phyloP scores from a whole-genome alignment of 2,329 filamentous ascomycete genomes.

The Thelonectria rubi region DNA sequence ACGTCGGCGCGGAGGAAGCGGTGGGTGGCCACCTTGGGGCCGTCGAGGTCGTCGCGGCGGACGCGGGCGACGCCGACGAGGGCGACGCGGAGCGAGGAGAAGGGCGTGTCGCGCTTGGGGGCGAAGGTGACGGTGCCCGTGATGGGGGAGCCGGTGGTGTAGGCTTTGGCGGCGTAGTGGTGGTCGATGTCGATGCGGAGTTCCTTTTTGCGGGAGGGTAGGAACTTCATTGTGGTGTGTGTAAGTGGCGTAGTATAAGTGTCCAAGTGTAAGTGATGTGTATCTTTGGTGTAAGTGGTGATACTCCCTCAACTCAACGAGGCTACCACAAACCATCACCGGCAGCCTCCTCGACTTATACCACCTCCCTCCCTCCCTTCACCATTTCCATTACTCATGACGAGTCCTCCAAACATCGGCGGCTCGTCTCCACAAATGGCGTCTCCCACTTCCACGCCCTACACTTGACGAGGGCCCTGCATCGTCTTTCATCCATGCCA shows the following conservation, averaged over 20 bases:
- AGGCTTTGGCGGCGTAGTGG: constrained; percentile 39
- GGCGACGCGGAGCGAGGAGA: constrained; percentile 30
- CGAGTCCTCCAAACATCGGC: not conserved
- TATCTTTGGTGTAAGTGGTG: not conserved
- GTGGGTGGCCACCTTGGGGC: constrained; percentile 32
- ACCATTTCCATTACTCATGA: constrained; percentile 11
- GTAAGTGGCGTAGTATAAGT: not conserved
- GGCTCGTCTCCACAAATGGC: not conserved
- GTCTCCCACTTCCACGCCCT: not conserved
- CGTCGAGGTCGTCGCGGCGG: constrained; percentile 35
- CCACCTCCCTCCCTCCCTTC: not conserved
- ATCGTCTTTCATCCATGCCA: not conserved
- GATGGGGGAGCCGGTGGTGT: constrained; percentile 37
- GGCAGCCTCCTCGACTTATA: not conserved
- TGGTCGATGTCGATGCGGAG: constrained; percentile 29
- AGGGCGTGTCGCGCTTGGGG: constrained; percentile 27
- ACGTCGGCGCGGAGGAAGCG: constrained; percentile 37
- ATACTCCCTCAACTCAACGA: too few relatives aligned
- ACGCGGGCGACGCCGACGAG: constrained; percentile 33
- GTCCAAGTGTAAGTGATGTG: not conserved
- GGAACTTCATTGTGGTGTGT: constrained; percentile 9
- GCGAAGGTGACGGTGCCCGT: constrained; percentile 33
- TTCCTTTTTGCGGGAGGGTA: constrained; percentile 11
- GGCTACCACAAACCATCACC: not conserved
- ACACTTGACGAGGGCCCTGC: not conserved